Percentiles rank a stretch among this genome's conserved stretches.
Conservation (phyloP, 768 basidiomycete genomes). For the Tulasnella sp. region DNA sequence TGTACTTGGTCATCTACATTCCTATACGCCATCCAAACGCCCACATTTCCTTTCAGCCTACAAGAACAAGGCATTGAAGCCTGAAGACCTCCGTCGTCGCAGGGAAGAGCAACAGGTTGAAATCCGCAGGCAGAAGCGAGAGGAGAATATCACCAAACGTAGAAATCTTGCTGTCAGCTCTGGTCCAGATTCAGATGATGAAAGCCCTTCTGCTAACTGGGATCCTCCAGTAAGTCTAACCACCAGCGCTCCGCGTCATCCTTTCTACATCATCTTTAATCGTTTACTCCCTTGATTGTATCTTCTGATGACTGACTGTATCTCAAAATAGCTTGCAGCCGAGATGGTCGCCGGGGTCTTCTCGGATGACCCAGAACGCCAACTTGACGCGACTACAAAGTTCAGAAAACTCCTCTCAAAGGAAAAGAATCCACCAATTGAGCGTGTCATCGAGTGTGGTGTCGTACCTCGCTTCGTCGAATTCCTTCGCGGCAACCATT, state of each 20-base stretch:
- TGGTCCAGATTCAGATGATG: conserved; percentile 82
- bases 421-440: conserved; percentile 99
- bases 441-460: conserved; percentile 92
- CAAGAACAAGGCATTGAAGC: conserved; percentile 83
- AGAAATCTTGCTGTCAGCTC: conserved; percentile 76
- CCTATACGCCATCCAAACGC: not conserved
- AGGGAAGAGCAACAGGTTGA: conserved; percentile 98
- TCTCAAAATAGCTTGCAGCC: conserved; percentile 33
- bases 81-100: conserved; percentile 87
- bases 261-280: not conserved
- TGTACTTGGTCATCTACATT: no score
- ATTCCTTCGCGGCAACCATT: conserved; percentile 51
- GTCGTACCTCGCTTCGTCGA: conserved; percentile 96
- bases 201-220: conserved; percentile 45
- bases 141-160: conserved; percentile 97
- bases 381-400: conserved; percentile 89
- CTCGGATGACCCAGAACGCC: conserved; percentile 78
- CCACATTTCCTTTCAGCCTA: conserved; percentile 39
- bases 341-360: conserved; percentile 93
- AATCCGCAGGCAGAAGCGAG: conserved; percentile 95
- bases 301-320: not conserved
- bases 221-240: conserved; percentile 54
- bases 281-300: not conserved
- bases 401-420: conserved; percentile 98
- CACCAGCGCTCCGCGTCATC: conserved; percentile 1